Conservation (phyloP, 1,284 basidiomycete species). For the Volvariella volvacea region DNA sequence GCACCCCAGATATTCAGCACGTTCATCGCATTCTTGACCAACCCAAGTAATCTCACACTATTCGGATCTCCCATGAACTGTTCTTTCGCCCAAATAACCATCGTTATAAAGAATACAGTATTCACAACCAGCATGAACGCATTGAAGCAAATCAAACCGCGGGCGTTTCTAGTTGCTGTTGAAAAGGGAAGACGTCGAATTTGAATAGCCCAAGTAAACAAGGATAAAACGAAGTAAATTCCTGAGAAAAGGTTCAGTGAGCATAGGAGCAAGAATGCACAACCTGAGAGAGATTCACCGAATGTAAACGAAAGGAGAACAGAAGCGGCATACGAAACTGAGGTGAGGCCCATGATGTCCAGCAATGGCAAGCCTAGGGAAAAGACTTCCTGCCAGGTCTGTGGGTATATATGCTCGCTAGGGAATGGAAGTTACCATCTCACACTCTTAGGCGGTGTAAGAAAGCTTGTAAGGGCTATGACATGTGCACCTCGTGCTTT, state of each 20-base stretch:
- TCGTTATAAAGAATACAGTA: not conserved
- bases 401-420: no score
- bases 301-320: not conserved
- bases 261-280: not conserved
- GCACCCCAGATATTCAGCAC: not conserved
- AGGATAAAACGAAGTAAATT: not conserved
- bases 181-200: not conserved
- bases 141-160: not conserved
- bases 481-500: no score
- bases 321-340: not conserved
- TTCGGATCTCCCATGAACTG: not conserved
- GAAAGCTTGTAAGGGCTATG: no score
- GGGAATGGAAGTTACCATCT: no score
- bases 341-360: not conserved
- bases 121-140: not conserved
- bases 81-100: not conserved
- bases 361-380: no score
- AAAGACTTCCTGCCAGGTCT: no score
- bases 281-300: not conserved
- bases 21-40: not conserved
- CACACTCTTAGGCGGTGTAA: no score
- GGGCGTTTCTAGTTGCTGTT: no score
- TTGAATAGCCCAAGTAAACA: not conserved
- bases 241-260: not conserved
- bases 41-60: not conserved